A percentile compares a stretch with the other conserved stretches of the same genome.
phyloP scores from a whole-genome alignment of 2,329 filamentous ascomycete genomes.

The Diaporthe nobilis region DNA sequence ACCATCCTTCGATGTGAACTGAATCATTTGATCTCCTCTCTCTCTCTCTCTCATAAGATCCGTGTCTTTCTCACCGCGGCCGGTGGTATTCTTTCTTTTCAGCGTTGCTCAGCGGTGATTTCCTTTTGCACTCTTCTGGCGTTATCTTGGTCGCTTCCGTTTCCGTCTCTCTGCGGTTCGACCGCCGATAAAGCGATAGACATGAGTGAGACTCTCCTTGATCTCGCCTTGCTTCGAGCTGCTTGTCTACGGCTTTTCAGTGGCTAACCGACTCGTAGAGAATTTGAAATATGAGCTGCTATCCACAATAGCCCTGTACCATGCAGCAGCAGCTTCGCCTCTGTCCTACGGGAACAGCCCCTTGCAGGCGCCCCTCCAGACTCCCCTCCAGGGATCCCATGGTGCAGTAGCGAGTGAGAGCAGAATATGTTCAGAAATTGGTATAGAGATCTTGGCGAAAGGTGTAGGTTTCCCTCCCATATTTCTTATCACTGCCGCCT shows the following conservation, averaged over 20 bases:
- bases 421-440: constrained; percentile 77
- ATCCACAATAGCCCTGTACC: constrained; percentile 23
- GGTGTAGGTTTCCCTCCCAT: constrained; percentile 56
- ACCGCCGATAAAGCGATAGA: constrained; percentile 13
- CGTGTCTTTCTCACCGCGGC: not conserved
- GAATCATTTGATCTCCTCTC: not conserved
- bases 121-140: not conserved
- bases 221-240: not conserved
- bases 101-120: not conserved
- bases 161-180: not conserved
- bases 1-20: not conserved
- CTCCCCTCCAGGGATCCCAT: constrained; percentile 38
- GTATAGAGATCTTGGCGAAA: constrained; percentile 70
- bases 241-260: fast-evolving
- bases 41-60: not conserved
- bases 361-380: constrained; percentile 14
- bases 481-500: not conserved
- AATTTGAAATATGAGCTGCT: constrained; percentile 18
- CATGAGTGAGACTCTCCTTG: constrained; percentile 36
- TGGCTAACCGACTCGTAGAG: constrained; percentile 9
- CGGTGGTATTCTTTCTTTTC: not conserved
- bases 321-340: constrained; percentile 27
- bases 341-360: constrained; percentile 14
- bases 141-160: constrained; percentile 15
- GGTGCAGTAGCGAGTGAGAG: constrained; percentile 82